These are phyloP conservation scores for Amanita polypyramis DNA, from an alignment of 768 basidiomycete genomes.

Conservation along the genomic window DNA sequence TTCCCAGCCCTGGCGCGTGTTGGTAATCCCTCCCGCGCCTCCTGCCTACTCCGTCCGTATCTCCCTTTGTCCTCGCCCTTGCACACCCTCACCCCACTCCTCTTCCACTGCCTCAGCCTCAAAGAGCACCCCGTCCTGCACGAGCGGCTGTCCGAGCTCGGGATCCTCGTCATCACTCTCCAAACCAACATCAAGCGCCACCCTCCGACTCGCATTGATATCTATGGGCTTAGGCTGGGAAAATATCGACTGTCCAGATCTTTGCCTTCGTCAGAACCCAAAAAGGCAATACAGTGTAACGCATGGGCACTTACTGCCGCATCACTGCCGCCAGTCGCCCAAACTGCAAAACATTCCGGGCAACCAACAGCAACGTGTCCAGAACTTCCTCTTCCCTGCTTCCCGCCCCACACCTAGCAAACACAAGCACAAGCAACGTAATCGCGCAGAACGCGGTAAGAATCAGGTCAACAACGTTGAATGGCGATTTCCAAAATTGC, in stretches of 20 bases:
- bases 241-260: constrained; percentile 86
- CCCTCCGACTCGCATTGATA: constrained; percentile 57
- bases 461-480: constrained; percentile 82
- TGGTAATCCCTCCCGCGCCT: too few species aligned
- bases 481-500: constrained; percentile 97
- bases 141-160: constrained; percentile 49
- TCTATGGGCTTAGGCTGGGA: constrained; percentile 81
- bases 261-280: constrained; percentile 20
- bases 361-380: constrained; percentile 86
- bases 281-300: constrained; percentile 3
- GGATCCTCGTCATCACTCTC: constrained; percentile 55
- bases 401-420: constrained; percentile 71
- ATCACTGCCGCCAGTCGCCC: constrained; percentile 86
- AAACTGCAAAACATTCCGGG: constrained; percentile 89
- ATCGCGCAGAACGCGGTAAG: constrained; percentile 84
- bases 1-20: too few species aligned
- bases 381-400: constrained; percentile 92
- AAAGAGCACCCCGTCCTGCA: constrained; percentile 52
- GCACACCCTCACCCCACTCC: constrained; percentile 22
- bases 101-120: constrained; percentile 34
- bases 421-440: constrained; percentile 81
- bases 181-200: constrained; percentile 62
- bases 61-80: constrained; percentile 53
- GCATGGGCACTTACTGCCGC: constrained; percentile 63
- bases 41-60: constrained; percentile 49